phyloP scores from a whole-genome alignment of 2,329 filamentous ascomycete genomes.

The Ilyonectria sp. region DNA sequence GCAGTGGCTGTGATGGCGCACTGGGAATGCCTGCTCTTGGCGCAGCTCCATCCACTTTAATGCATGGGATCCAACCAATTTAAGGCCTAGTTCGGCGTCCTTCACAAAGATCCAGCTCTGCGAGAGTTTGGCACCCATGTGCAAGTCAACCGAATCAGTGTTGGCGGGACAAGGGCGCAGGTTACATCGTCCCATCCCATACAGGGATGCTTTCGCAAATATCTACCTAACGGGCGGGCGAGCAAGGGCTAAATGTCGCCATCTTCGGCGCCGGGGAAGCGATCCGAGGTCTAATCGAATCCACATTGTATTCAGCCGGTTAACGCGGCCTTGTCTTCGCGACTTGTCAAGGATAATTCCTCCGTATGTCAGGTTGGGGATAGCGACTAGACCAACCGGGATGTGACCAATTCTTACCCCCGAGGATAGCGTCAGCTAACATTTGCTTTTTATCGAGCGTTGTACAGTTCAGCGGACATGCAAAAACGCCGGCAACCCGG shows the following conservation, averaged over 20 bases:
- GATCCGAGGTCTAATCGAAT: neutral
- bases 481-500: neutral
- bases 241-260: neutral
- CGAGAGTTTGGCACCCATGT: neutral
- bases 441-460: too few relatives aligned
- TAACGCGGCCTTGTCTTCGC: neutral
- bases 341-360: neutral
- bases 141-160: neutral
- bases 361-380: too few relatives aligned
- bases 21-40: neutral
- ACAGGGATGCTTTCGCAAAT: conserved; percentile 6
- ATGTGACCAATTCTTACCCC: too few relatives aligned
- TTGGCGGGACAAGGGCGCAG: neutral
- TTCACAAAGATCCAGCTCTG: too few relatives aligned
- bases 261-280: neutral
- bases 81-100: neutral
- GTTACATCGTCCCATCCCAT: neutral
- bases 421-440: too few relatives aligned
- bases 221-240: neutral
- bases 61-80: neutral
- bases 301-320: neutral
- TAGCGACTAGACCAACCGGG: too few relatives aligned
- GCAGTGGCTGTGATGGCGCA: neutral
- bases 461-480: neutral
- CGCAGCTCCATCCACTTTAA: neutral